phyloP scores from a whole-genome alignment of 2,329 filamentous ascomycete genomes.

The Geoglossum cookeanum region DNA sequence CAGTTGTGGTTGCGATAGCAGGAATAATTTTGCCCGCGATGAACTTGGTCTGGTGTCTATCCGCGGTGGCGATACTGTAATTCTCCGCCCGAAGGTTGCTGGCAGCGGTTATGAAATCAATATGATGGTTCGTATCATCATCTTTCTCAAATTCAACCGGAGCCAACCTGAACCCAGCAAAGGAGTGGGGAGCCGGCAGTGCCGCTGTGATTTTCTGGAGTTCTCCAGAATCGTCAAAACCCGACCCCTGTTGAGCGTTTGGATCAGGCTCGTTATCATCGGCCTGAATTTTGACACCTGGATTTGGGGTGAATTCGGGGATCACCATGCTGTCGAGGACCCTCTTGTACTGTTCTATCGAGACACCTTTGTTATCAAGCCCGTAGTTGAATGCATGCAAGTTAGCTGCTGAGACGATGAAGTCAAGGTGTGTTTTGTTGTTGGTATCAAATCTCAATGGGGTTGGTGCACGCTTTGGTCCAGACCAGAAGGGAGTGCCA shows the following conservation, averaged over 20 bases:
- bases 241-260: conserved; percentile 39
- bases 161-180: conserved; percentile 74
- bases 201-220: conserved; percentile 50
- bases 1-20: conserved; percentile 92
- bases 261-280: conserved; percentile 91
- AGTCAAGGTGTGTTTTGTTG: conserved; percentile 73
- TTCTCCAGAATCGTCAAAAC: conserved; percentile 55
- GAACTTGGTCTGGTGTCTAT: conserved; percentile 97
- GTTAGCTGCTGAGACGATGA: conserved; percentile 74
- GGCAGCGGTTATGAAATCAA: conserved; percentile 95
- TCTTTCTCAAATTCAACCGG: conserved; percentile 98
- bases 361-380: conserved; percentile 64
- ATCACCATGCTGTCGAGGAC: conserved; percentile 86
- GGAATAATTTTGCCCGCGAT: conserved; percentile 99
- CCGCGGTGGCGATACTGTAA: conserved; percentile 86
- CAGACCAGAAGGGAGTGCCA: conserved; percentile 91
- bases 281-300: conserved; percentile 89
- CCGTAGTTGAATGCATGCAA: conserved; percentile 96
- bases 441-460: conserved; percentile 72
- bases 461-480: conserved; percentile 89
- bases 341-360: conserved; percentile 53
- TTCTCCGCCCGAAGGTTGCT: conserved; percentile 95
- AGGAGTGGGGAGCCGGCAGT: conserved; percentile 58
- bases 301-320: conserved; percentile 80
- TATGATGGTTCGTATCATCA: conserved; percentile 93